A percentile compares a stretch with the other conserved stretches of the same genome.
These are phyloP conservation scores for Aureobasidium sp. DNA, from an alignment of 2,329 filamentous ascomycete genomes.

Conservation along the genomic window DNA sequence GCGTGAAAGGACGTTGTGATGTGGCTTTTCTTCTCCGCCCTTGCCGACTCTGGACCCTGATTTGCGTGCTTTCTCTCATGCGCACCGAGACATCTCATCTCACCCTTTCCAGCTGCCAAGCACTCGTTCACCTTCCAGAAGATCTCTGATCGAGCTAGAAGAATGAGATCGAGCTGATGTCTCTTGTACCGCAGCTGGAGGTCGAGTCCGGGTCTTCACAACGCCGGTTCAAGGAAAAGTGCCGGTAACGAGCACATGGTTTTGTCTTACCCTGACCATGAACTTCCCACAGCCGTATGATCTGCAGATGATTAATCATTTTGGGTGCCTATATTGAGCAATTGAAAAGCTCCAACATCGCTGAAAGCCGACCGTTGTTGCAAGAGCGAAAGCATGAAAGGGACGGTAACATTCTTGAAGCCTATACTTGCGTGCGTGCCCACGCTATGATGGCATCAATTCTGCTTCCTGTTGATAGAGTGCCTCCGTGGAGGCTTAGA, in stretches of 20 bases:
- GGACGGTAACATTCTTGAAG: neutral
- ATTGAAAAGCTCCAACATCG: neutral
- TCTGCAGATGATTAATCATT: neutral
- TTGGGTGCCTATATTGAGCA: neutral
- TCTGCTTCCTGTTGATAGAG: neutral
- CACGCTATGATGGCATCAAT: neutral
- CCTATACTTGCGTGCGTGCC: neutral
- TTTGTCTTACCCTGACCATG: neutral
- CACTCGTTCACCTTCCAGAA: neutral
- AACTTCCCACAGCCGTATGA: neutral
- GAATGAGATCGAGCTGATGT: neutral
- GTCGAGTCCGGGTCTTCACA: neutral
- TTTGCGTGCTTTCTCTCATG: neutral
- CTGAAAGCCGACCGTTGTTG: neutral
- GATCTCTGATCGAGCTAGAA: neutral
- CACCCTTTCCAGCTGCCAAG: neutral
- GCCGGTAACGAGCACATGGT: neutral
- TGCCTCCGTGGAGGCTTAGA: too few relatives aligned
- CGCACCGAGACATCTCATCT: conserved; percentile 1
- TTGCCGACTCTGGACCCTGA: neutral
- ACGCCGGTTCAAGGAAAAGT: neutral
- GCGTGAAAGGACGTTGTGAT: neutral
- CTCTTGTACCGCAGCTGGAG: neutral
- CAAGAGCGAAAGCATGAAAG: neutral
- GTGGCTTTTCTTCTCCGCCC: neutral